phyloP scores from a whole-genome alignment of 1,139 yeast genomes.

The Geotrichum australiense region DNA sequence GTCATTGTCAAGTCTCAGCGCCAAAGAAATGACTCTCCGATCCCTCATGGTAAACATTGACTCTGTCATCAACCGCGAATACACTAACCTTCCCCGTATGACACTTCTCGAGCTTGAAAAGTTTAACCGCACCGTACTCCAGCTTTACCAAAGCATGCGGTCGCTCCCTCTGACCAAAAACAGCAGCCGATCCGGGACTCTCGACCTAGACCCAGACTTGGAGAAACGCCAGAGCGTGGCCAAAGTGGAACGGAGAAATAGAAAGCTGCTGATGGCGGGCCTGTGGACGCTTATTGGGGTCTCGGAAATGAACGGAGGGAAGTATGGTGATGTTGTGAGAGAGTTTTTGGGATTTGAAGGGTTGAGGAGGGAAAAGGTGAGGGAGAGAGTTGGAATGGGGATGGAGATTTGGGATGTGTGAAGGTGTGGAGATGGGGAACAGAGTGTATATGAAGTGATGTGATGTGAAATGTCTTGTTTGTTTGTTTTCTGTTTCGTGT shows the following conservation, averaged over 20 bases:
- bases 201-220: constrained; percentile 8
- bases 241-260: constrained; percentile 13
- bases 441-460: too few species aligned
- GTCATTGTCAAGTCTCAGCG: not conserved
- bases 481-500: too few species aligned
- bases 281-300: constrained; percentile 16
- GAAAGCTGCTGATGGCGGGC: constrained; percentile 11
- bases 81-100: not conserved
- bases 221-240: constrained; percentile 12
- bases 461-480: too few species aligned
- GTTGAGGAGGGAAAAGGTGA: constrained; percentile 11
- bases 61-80: constrained; percentile 15
- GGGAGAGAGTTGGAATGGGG: constrained; percentile 13
- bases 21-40: constrained; percentile 10
- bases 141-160: not conserved
- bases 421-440: too few species aligned
- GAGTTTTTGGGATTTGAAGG: constrained; percentile 15
- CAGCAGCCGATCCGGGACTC: constrained; percentile 2
- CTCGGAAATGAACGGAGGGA: not conserved
- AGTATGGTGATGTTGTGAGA: not conserved
- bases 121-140: not conserved
- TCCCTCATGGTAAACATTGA: constrained; percentile 13
- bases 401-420: too few species aligned
- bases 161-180: too few species aligned
- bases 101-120: not conserved